Conservation (phyloP, 139 green algal species). For the Volvox reticuliferus region DNA sequence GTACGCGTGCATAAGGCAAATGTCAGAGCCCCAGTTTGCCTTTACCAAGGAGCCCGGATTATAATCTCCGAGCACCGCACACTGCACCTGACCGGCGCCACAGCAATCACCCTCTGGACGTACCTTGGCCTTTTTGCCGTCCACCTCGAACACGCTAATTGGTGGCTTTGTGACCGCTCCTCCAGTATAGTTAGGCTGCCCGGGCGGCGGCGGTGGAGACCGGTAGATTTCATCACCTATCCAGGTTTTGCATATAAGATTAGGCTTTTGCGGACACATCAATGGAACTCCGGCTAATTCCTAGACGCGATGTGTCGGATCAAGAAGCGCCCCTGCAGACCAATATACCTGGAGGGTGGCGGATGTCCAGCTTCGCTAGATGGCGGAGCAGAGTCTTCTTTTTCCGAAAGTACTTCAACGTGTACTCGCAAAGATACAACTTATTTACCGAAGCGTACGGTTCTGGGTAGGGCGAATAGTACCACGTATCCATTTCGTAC, state of each 20-base stretch:
- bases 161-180: constrained; percentile 74
- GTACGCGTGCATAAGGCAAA: no score
- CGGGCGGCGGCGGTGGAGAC: constrained; percentile 63
- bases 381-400: constrained; percentile 92
- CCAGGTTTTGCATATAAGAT: no score
- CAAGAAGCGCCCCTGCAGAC: no score
- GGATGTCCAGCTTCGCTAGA: constrained; percentile 89
- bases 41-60: no score
- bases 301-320: no score
- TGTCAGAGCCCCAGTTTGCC: no score
- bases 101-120: not conserved
- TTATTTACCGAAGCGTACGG: constrained; percentile 94
- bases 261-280: no score
- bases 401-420: constrained; percentile 91
- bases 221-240: constrained; percentile 93
- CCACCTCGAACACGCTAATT: constrained; percentile 93
- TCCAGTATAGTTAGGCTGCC: constrained; percentile 63
- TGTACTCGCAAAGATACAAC: constrained; percentile 95
- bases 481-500: constrained; percentile 98
- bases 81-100: no score
- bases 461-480: constrained; percentile 97
- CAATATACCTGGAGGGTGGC: constrained; percentile 87
- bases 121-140: constrained; percentile 86
- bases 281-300: no score
- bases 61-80: no score